These are phyloP conservation scores for Pelargonium citronellum DNA, from an alignment of 441 rosid genomes.

Conservation along the genomic window DNA sequence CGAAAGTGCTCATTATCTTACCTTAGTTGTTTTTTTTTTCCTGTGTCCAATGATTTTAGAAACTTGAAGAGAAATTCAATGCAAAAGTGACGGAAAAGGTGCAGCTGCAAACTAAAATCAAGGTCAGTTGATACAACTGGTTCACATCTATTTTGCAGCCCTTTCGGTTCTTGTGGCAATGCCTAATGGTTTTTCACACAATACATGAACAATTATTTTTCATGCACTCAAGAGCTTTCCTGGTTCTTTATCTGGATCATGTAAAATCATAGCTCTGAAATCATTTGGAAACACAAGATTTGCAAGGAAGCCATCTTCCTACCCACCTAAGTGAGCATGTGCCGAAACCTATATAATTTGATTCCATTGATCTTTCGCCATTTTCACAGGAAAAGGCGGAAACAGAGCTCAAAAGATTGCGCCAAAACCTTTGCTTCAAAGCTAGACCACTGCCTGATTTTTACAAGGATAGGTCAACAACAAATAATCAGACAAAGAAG, in stretches of 20 bases:
- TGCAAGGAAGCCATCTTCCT: no score
- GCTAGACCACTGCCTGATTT: neutral
- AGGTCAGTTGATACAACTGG: neutral
- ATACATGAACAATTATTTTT: no score
- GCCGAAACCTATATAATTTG: no score
- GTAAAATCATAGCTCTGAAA: no score
- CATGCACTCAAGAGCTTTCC: no score
- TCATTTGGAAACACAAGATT: no score
- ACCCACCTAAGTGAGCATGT: no score
- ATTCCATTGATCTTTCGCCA: no score
- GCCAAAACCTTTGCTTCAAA: neutral
- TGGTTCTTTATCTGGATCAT: no score
- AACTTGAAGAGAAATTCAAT: neutral
- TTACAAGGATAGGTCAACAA: neutral
- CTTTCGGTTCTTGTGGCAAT: no score
- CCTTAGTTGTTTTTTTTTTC: neutral
- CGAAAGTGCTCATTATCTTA: neutral
- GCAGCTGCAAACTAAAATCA: conserved; percentile 2
- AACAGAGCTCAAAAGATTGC: neutral
- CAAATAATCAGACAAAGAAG: neutral
- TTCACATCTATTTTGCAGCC: no score
- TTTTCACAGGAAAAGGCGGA: neutral
- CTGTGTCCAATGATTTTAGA: neutral
- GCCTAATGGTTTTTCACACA: no score
- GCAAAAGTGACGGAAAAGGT: neutral